Evolutionary conservation across 2,329 filamentous ascomycete genomes (phyloP).

Genomic region (Penicillium sp.): DNA sequence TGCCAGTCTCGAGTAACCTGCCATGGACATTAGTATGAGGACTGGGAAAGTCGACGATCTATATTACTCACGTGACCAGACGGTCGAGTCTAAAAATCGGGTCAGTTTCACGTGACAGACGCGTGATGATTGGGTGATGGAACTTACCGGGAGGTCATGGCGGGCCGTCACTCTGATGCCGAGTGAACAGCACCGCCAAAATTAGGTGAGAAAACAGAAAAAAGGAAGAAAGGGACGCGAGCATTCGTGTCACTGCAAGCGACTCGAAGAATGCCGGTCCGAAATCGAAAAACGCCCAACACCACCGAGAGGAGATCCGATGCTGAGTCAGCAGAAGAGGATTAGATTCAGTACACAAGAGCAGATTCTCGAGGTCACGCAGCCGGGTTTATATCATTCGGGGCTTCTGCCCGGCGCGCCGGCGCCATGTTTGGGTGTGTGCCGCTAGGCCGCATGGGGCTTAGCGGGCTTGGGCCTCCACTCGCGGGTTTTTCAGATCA

Average conservation of each 20-base stretch:
- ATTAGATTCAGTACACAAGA: conserved; percentile 28
- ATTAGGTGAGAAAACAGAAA: conserved; percentile 12
- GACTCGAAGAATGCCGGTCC: conserved; percentile 4
- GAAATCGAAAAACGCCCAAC: conserved; percentile 18
- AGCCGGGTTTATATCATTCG: conserved; percentile 49
- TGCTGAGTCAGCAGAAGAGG: conserved; percentile 24
- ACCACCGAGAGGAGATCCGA: conserved; percentile 9
- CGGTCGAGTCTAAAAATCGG: conserved; percentile 66
- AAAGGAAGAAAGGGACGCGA: conserved; percentile 10
- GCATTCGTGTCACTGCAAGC: conserved; percentile 10
- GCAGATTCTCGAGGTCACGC: conserved; percentile 45
- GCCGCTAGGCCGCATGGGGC: conserved; percentile 28
- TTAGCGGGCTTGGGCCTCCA: conserved; percentile 31
- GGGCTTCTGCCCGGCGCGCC: conserved; percentile 39
- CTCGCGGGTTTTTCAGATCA: conserved; percentile 26
- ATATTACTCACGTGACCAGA: conserved; percentile 73
- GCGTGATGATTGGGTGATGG: conserved; percentile 24
- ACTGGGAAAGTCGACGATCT: background rate
- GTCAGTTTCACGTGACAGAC: conserved; percentile 34
- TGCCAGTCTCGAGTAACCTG: conserved; percentile 94
- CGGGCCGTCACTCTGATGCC: conserved; percentile 29
- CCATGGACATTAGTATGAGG: conserved; percentile 25
- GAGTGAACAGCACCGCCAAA: conserved; percentile 20
- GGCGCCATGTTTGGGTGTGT: conserved; percentile 40
- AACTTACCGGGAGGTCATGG: conserved; percentile 45